Evolutionary conservation across 78 protist genomes (phyloP).

Genomic region (Dictyostelium citrinum): DNA sequence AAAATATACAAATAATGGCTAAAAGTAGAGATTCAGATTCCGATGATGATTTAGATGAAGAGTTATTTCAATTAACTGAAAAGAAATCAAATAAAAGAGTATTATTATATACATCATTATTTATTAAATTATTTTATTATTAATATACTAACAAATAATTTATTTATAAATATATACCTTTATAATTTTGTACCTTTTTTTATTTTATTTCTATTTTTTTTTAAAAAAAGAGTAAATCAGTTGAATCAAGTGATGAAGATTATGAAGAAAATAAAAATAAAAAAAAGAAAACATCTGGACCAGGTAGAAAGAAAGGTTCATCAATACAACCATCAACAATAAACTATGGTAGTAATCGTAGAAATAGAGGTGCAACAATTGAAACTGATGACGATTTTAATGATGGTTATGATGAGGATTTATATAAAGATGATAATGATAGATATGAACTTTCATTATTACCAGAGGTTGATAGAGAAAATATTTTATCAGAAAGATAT

Average conservation of each 20-base stretch:
- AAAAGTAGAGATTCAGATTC: constrained; percentile 24
- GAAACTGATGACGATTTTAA: constrained; percentile 18
- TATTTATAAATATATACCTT: no score
- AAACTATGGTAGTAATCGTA: not conserved
- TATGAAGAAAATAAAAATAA: not conserved
- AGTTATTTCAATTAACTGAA: constrained; percentile 21
- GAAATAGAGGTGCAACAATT: not conserved
- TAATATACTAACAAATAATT: no score
- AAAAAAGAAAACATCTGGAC: constrained; percentile 1
- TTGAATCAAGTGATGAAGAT: not conserved
- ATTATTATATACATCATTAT: not conserved
- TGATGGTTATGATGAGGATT: constrained; percentile 53
- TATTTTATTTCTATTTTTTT: not conserved
- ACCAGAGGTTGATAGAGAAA: constrained; percentile 64
- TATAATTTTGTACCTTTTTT: not conserved
- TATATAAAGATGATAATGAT: constrained; percentile 66
- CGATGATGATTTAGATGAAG: constrained; percentile 36
- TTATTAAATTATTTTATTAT: not conserved
- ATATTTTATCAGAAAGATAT: constrained; percentile 26
- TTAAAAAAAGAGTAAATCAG: not conserved
- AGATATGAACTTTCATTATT: constrained; percentile 22
- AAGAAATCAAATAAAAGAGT: constrained; percentile 39
- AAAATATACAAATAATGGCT: not conserved
- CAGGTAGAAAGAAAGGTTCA: constrained; percentile 33
- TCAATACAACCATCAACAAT: not conserved